Evolutionary conservation across 306 rosid genomes (phyloP).

Genomic region (Boehmeria nivea): DNA sequence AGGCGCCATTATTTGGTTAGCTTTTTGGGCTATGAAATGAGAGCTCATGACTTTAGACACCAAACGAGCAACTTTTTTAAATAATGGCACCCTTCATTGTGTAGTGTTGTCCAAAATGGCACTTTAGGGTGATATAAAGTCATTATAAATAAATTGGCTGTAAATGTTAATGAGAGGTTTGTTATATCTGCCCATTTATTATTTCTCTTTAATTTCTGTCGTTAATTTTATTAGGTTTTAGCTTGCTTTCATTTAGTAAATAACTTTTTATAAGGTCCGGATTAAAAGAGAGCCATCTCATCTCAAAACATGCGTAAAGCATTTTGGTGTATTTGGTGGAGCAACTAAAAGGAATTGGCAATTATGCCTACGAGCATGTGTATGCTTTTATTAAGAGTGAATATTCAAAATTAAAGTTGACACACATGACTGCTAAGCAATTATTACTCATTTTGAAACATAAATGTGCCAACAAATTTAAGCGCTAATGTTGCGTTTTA

Average conservation of each 20-base stretch:
- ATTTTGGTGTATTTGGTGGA: slow-evolving; percentile 5
- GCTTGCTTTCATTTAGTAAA: not conserved
- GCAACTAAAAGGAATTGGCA: not conserved
- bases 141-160: not conserved
- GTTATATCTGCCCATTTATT: not conserved
- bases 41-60: not conserved
- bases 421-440: slow-evolving; percentile 5
- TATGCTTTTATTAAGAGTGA: not conserved
- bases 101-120: too few relatives aligned
- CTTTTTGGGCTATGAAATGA: not conserved
- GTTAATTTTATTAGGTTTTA: slow-evolving; percentile 1
- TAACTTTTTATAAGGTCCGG: not conserved
- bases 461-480: not conserved
- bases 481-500: not conserved
- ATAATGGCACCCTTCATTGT: not conserved
- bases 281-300: not conserved
- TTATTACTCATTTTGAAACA: slow-evolving; percentile 6
- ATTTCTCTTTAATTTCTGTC: not conserved
- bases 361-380: slow-evolving; percentile 2
- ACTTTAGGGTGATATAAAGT: not conserved
- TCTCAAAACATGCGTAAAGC: slow-evolving; percentile 12
- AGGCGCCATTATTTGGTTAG: not conserved
- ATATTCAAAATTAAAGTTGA: not conserved
- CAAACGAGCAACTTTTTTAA: not conserved
- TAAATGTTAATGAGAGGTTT: not conserved